Percentiles rank a stretch among this genome's conserved stretches.
These are phyloP conservation scores for Globisporangium orthogonon DNA, from an alignment of 352 stramenopile genomes.

Conservation along the genomic window DNA sequence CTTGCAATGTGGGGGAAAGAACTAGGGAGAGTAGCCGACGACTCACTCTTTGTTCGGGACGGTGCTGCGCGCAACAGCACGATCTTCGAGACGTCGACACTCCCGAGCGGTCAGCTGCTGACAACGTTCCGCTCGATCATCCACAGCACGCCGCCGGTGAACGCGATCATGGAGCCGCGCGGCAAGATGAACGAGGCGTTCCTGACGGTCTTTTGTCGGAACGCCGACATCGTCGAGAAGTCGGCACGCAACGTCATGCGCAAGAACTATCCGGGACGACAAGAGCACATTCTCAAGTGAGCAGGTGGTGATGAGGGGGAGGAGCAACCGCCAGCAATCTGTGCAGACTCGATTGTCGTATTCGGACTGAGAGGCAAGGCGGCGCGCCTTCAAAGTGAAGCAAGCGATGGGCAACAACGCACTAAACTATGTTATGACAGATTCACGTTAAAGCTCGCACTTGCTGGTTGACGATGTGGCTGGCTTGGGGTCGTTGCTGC, in stretches of 20 bases:
- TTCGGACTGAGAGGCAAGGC: too few species aligned
- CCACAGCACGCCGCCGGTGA: constrained; percentile 58
- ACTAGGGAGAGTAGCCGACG: too few species aligned
- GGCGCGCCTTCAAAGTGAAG: neutral
- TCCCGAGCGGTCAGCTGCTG: constrained; percentile 40
- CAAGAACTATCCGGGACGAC: constrained; percentile 40
- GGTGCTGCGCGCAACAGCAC: constrained; percentile 25
- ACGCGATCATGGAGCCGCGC: constrained; percentile 55
- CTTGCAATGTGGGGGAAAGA: neutral
- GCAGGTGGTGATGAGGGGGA: neutral
- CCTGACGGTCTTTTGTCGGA: constrained; percentile 70
- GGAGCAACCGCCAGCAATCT: too few species aligned
- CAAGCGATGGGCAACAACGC: neutral
- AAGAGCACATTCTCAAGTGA: constrained; percentile 4
- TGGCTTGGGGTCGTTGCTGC: too few species aligned
- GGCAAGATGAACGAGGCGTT: constrained; percentile 76
- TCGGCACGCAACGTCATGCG: constrained; percentile 51
- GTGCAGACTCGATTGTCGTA: too few species aligned
- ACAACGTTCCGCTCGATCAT: constrained; percentile 64
- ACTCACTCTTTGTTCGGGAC: constrained; percentile 2
- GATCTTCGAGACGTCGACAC: constrained; percentile 49
- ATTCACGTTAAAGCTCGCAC: neutral
- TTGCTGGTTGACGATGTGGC: too few species aligned
- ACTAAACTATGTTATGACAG: neutral
- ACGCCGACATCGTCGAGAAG: constrained; percentile 62